Percentiles rank a stretch among this genome's conserved stretches.
These are phyloP conservation scores for Hsuehochloa calcarea DNA, from an alignment of 176 grass and related monocot species.

Conservation along the genomic window DNA sequence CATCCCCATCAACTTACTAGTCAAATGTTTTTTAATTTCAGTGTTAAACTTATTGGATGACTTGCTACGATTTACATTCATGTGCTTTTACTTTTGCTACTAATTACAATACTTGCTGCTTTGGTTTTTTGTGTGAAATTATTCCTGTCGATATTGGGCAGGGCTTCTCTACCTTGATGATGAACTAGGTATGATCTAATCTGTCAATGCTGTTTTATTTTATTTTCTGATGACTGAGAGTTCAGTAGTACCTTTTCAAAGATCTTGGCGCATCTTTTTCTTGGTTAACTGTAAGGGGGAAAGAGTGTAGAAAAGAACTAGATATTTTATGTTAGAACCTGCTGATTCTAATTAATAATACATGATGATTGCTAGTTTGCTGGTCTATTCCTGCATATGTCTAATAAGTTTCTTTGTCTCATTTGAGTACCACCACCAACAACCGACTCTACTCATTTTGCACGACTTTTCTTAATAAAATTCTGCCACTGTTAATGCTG, in stretches of 20 bases:
- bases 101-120: neutral
- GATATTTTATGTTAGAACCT: conserved; percentile 11
- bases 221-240: conserved; percentile 5
- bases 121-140: neutral
- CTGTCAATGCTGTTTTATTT: conserved; percentile 25
- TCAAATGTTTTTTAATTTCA: conserved; percentile 24
- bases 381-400: neutral
- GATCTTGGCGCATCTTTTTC: conserved; percentile 28
- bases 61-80: neutral
- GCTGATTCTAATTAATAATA: neutral
- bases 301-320: neutral
- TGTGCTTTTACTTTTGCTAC: neutral
- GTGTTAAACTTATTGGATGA: neutral
- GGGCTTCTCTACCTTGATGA: conserved; percentile 7
- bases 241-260: conserved; percentile 24
- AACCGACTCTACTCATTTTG: conserved; percentile 7
- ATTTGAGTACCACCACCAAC: neutral
- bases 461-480: neutral
- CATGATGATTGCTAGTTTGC: neutral
- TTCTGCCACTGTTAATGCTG: neutral
- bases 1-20: conserved; percentile 35
- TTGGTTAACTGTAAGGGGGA: neutral
- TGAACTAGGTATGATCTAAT: conserved; percentile 23
- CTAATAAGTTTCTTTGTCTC: conserved; percentile 5
- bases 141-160: neutral